Evolutionary conservation across 441 rosid genomes (phyloP), one percentile per base, ranked within the genome.

Genomic region (Corymbia citriodora): DNA sequence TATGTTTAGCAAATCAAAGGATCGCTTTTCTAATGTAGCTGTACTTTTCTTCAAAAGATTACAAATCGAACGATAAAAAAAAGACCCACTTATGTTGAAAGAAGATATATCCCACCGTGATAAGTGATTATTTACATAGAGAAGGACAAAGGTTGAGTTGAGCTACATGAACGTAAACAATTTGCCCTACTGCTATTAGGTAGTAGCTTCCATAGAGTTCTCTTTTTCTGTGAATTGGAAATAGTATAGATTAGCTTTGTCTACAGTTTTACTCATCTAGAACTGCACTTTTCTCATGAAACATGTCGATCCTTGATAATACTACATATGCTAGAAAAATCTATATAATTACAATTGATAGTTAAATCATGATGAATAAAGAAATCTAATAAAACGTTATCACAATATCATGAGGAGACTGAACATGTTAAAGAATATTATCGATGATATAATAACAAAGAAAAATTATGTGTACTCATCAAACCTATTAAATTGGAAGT

Each of bases 371-470:
- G 49, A 72, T 72, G 49, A 72, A 18, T 72, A 72, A 72, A 13
- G 0, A 0, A 0, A 72, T 72, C 82, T 7, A 36, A 72, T 72
- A 10, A 10, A 0, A 19, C 27, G 3, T 0, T 18, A 36, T 23
- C 36, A 19, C 8, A 33, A 72, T 72, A 72, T 36, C 36, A 36
- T 72, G 27, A 72, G 19, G 82, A 72, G 49, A 36, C 11, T 36
- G 15, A 72, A 0, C 36, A 72, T 72, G 27, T 19, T 15, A 10
- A 36, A 19, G 13, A 21, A 72, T 72, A 12, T 72, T 10, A 72
- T 6, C 27, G 7, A 36, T 72, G 0, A 7, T 11, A 36, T 19
- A 72, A 72, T 72, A 13, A 9, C 49, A 36, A 18, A 72, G 29
- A 72, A 36, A 36, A 72, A 72, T 29, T 72, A 5, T 10, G 49